Evolutionary conservation across 129 eudicot species (phyloP).

Genomic region (Pseudognaphalium luteoalbum): DNA sequence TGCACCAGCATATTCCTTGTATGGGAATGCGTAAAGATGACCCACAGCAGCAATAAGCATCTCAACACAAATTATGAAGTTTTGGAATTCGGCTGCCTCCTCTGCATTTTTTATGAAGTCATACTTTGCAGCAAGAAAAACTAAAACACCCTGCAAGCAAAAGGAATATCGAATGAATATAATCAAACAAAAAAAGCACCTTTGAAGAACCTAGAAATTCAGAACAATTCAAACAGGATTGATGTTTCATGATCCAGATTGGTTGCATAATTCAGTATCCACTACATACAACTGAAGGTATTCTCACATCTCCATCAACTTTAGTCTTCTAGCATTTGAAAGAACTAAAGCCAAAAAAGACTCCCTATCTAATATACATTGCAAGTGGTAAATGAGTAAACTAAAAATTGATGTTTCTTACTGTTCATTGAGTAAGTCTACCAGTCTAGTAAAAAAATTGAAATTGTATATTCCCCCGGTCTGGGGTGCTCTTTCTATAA

Average conservation of each 20-base stretch:
- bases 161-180: background rate
- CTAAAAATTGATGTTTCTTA: background rate
- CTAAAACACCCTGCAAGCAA: conserved; percentile 75
- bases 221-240: background rate
- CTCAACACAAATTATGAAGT: conserved; percentile 76
- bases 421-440: background rate
- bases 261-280: background rate
- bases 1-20: conserved; percentile 93
- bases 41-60: conserved; percentile 93
- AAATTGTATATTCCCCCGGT: background rate
- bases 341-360: background rate
- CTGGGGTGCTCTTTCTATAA: background rate
- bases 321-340: background rate
- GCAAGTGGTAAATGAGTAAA: background rate
- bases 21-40: conserved; percentile 88
- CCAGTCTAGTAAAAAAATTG: background rate
- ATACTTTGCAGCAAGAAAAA: conserved; percentile 81
- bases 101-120: conserved; percentile 58
- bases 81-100: conserved; percentile 82
- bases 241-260: background rate
- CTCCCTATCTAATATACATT: background rate
- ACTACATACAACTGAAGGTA: background rate
- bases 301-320: background rate
- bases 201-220: too few species aligned
- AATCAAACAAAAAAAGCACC: background rate